Conservation (phyloP, 2,329 filamentous ascomycete genomes). For the Scedosporium apiospermum region DNA sequence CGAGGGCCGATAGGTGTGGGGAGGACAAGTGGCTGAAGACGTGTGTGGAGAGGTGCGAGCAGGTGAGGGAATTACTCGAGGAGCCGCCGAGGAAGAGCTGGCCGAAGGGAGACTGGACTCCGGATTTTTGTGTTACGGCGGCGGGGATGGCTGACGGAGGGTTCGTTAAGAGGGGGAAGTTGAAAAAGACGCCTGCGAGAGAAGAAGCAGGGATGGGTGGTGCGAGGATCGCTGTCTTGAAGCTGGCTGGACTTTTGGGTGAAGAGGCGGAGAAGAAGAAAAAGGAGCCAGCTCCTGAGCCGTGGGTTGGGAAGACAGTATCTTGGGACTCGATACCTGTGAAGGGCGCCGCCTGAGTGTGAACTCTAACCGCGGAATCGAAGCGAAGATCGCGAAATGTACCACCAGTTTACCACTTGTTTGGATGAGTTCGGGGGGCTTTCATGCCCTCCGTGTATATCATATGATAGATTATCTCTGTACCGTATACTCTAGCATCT, state of each 20-base stretch:
- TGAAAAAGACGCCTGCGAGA: constrained; percentile 10
- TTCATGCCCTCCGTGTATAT: too few relatives aligned
- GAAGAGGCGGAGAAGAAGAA: background rate
- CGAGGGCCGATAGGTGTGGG: constrained; percentile 44
- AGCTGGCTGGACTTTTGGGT: constrained; percentile 27
- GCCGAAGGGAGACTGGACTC: constrained; percentile 19
- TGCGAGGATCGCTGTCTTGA: constrained; percentile 27
- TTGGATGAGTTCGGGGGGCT: too few relatives aligned
- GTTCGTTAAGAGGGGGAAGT: constrained; percentile 14
- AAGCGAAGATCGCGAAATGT: too few relatives aligned
- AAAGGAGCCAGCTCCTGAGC: constrained; percentile 19
- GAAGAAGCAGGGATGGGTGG: constrained; percentile 29
- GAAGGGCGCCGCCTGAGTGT: background rate
- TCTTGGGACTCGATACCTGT: constrained; percentile 15
- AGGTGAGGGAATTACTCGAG: constrained; percentile 16
- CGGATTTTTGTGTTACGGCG: constrained; percentile 25
- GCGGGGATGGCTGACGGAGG: constrained; percentile 23
- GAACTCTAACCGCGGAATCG: background rate
- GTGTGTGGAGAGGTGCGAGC: constrained; percentile 17
- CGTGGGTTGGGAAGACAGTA: constrained; percentile 20
- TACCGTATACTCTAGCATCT: too few relatives aligned
- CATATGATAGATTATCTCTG: too few relatives aligned
- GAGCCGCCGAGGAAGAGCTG: constrained; percentile 16
- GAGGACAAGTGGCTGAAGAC: constrained; percentile 16
- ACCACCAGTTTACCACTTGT: too few relatives aligned